phyloP scores from a whole-genome alignment of 768 basidiomycete genomes.

The Boletus vermiculosoides region DNA sequence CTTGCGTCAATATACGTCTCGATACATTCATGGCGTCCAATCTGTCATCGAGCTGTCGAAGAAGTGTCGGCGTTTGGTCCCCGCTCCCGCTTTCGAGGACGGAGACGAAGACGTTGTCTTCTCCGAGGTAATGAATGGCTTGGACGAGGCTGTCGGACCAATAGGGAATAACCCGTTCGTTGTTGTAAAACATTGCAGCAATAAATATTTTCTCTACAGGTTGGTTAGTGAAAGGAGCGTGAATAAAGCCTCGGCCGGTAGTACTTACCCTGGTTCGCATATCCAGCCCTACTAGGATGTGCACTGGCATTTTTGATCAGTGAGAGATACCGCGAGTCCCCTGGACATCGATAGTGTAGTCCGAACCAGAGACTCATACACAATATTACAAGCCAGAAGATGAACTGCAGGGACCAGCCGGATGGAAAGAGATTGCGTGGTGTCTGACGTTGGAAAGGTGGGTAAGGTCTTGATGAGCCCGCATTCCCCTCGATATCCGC shows the following conservation, averaged over 20 bases:
- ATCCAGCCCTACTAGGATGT: conserved; percentile 12
- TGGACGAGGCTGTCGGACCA: conserved; percentile 38
- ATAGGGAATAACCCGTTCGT: conserved; percentile 37
- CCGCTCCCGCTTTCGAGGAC: conserved; percentile 39
- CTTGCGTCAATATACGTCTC: conserved; percentile 16
- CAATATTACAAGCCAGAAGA: conserved; percentile 7
- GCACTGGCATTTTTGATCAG: conserved; percentile 15
- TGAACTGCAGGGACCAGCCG: neutral
- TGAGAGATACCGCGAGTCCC: conserved; percentile 15
- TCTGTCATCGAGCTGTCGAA: conserved; percentile 10
- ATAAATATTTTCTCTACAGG: conserved; percentile 19
- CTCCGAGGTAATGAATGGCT: conserved; percentile 38
- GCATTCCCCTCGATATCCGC: neutral
- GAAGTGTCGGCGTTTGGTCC: conserved; percentile 13
- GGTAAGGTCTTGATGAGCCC: neutral
- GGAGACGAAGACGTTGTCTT: conserved; percentile 43
- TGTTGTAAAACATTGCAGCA: conserved; percentile 40
- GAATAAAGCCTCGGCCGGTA: too few species aligned
- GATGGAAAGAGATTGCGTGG: neutral
- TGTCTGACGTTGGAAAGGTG: neutral
- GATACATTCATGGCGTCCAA: conserved; percentile 14
- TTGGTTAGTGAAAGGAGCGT: neutral
- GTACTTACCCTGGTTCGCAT: conserved; percentile 13
- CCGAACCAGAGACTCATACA: conserved; percentile 3
- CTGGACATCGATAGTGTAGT: neutral